Evolutionary conservation across 2,329 filamentous ascomycete species (phyloP), one percentile per base, ranked within the genome.

Genomic region (Akanthomyces muscarius): DNA sequence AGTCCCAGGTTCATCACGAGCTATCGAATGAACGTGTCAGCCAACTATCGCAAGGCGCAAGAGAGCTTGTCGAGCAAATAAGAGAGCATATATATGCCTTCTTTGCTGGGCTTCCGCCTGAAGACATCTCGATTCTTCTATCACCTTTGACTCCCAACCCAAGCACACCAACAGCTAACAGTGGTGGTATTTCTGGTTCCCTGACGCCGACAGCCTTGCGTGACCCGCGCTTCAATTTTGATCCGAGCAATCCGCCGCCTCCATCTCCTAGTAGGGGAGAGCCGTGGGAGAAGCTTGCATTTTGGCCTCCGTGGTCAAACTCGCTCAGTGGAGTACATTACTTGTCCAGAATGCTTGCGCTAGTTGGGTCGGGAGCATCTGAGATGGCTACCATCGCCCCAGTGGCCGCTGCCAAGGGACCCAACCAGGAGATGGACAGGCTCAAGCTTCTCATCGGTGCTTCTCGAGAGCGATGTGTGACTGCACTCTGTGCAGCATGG

Each of bases 231-330:
- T 94, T 96, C 75, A 89, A 88, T 62, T 86, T 97, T 64, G 92
- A 97, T 71, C 81, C 86, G 0, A 89, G 85, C 71, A 92, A 90
- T 66, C 79, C 91, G 2, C 93, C 92, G 1, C 86, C 88, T 13
- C 87, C 89, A 1, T 91, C 90, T 0, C 91, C 92, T 0, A 90
- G 83, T 68, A 85, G 85, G 51, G 94, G 93, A 6, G 92, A 97
- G 69, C 79, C 88, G 0, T 98, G 92, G 92, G 95, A 98, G 71
- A 89, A 94, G 77, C 86, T 95, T 74, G 94, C 93, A 0, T 99
- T 98, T 75, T 98, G 94, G 93, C 93, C 94, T 4, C 95, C 94
- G 0, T 89, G 90, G 77, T 90, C 92, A 2, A 98, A 97, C 71
- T 93, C 93, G 0, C 79, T 98, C 28, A 96, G 92, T 64, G 94